Conservation (phyloP, 345 rosid species). For the Eutrema heterophyllum region DNA sequence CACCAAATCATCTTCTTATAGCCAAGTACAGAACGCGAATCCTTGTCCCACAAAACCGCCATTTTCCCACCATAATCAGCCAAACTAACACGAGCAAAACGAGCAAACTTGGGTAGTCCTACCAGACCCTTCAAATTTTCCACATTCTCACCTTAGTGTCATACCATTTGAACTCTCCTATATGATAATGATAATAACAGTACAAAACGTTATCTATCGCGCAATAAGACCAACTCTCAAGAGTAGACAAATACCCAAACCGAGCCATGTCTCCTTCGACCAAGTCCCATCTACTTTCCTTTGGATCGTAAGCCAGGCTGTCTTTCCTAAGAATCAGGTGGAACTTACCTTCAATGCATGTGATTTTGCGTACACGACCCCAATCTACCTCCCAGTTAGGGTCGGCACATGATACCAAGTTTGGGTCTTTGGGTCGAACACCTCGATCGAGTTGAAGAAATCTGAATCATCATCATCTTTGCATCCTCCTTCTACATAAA, state of each 20-base stretch:
- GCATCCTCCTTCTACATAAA: slow-evolving; percentile 70
- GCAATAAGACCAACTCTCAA: slow-evolving; percentile 27
- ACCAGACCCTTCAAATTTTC: slow-evolving; percentile 47
- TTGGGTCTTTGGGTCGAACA: slow-evolving; percentile 35
- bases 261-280: slow-evolving; percentile 54
- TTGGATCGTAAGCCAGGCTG: slow-evolving; percentile 44
- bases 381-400: background rate
- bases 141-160: slow-evolving; percentile 39
- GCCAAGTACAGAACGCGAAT: slow-evolving; percentile 18
- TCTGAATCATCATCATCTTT: slow-evolving; percentile 25
- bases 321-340: slow-evolving; percentile 23
- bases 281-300: slow-evolving; percentile 40
- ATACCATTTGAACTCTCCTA: slow-evolving; percentile 62
- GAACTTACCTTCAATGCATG: background rate
- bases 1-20: slow-evolving; percentile 45
- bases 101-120: slow-evolving; percentile 47
- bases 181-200: slow-evolving; percentile 60
- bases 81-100: slow-evolving; percentile 37
- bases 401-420: slow-evolving; percentile 31
- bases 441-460: slow-evolving; percentile 61
- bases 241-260: slow-evolving; percentile 23
- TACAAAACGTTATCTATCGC: slow-evolving; percentile 51
- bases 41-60: slow-evolving; percentile 58
- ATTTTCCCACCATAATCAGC: slow-evolving; percentile 47
- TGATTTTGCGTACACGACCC: background rate